Conservation (phyloP, 176 grass and related monocot species). For the Triticum monococcum region DNA sequence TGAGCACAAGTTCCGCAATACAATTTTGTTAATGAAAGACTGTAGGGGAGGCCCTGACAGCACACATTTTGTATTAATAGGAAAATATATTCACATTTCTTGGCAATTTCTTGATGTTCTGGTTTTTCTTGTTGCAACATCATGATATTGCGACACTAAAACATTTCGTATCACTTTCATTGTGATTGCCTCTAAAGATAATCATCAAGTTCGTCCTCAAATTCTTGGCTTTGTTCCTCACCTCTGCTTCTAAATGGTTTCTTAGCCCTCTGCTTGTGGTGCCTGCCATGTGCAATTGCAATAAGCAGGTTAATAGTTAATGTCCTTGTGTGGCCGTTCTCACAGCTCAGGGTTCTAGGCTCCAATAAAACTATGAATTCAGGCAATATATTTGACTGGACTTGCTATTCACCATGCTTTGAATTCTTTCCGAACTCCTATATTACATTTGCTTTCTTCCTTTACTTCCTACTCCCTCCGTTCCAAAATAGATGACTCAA, state of each 20-base stretch:
- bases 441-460: neutral
- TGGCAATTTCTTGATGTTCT: neutral
- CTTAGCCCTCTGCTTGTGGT: constrained; percentile 14
- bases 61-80: neutral
- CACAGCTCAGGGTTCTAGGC: neutral
- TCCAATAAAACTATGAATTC: constrained; percentile 17
- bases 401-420: neutral
- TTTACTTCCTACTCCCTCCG: neutral
- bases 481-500: too few species aligned
- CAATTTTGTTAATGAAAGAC: constrained; percentile 3
- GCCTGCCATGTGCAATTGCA: neutral
- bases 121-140: neutral
- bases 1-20: neutral
- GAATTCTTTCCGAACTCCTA: constrained; percentile 9
- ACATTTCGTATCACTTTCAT: constrained; percentile 5
- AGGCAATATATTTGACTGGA: neutral
- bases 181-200: neutral
- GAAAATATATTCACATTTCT: neutral
- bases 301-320: constrained; percentile 19
- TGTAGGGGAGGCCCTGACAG: neutral
- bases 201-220: neutral
- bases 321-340: neutral
- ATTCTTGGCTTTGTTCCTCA: neutral
- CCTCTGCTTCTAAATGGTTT: neutral
- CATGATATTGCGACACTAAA: neutral